A percentile compares a stretch with the other conserved stretches of the same genome.
Evolutionary conservation across 495 filamentous ascomycete genomes (phyloP).

Genomic region (Annulohypoxylon bovei): DNA sequence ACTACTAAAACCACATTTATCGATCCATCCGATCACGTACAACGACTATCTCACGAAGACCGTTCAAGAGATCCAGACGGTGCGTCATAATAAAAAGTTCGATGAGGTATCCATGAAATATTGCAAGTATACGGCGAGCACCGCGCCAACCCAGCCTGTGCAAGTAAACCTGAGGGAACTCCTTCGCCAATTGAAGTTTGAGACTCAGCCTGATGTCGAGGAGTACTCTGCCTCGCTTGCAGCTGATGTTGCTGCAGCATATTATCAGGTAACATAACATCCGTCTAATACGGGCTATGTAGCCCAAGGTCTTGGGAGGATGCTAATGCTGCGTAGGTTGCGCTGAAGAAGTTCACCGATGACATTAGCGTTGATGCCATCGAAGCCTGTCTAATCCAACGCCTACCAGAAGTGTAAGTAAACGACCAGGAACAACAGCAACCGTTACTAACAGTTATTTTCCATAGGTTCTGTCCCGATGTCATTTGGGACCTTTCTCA

Average conservation of each 20-base stretch:
- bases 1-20: slow-evolving; percentile 42
- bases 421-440: background rate
- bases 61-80: slow-evolving; percentile 52
- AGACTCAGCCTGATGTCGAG: slow-evolving; percentile 28
- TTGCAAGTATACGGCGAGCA: slow-evolving; percentile 21
- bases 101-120: slow-evolving; percentile 11
- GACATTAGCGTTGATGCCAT: slow-evolving; percentile 64
- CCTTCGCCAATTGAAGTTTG: background rate
- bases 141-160: slow-evolving; percentile 6
- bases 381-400: slow-evolving; percentile 48
- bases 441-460: background rate
- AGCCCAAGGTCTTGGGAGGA: background rate
- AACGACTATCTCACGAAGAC: slow-evolving; percentile 62
- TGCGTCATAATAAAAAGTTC: slow-evolving; percentile 46
- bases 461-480: slow-evolving; percentile 36
- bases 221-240: slow-evolving; percentile 36
- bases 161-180: background rate
- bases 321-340: slow-evolving; percentile 54
- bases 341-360: slow-evolving; percentile 64
- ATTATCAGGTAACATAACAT: slow-evolving; percentile 49
- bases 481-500: slow-evolving; percentile 37
- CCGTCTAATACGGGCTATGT: slow-evolving; percentile 20
- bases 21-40: slow-evolving; percentile 61
- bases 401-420: slow-evolving; percentile 38
- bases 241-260: slow-evolving; percentile 49